Percentiles rank a stretch among this genome's conserved stretches.
These are phyloP conservation scores for Populus hybrid DNA, from an alignment of 441 rosid genomes.

Conservation along the genomic window DNA sequence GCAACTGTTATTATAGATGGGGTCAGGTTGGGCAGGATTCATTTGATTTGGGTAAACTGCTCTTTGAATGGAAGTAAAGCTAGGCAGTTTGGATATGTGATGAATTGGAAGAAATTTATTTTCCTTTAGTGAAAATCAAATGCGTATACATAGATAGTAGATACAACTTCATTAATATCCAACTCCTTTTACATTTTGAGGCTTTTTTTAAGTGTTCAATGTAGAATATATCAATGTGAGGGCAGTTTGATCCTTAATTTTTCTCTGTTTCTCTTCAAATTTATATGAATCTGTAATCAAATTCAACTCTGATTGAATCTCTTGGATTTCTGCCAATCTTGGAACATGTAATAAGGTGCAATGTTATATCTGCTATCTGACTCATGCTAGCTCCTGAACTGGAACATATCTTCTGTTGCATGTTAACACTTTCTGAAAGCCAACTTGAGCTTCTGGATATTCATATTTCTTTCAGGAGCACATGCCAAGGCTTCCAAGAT, in stretches of 20 bases:
- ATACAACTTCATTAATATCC: not conserved
- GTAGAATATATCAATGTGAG: not conserved
- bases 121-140: not conserved
- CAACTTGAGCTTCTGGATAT: conserved; percentile 9
- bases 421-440: conserved; percentile 8
- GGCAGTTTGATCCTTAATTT: not conserved
- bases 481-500: not conserved
- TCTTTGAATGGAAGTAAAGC: not conserved
- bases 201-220: not conserved
- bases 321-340: not conserved
- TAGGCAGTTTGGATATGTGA: not conserved
- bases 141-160: not conserved
- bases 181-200: not conserved
- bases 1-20: not conserved
- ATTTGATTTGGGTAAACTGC: not conserved
- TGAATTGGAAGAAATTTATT: not conserved
- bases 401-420: not conserved
- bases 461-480: not conserved
- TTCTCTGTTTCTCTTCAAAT: not conserved
- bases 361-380: not conserved
- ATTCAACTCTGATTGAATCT: not conserved
- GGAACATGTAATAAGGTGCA: not conserved
- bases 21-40: not conserved
- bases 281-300: not conserved
- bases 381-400: not conserved